Evolutionary conservation across 257 asterid species (phyloP), one percentile per base, ranked within the genome.

Genomic region (Plantago major): DNA sequence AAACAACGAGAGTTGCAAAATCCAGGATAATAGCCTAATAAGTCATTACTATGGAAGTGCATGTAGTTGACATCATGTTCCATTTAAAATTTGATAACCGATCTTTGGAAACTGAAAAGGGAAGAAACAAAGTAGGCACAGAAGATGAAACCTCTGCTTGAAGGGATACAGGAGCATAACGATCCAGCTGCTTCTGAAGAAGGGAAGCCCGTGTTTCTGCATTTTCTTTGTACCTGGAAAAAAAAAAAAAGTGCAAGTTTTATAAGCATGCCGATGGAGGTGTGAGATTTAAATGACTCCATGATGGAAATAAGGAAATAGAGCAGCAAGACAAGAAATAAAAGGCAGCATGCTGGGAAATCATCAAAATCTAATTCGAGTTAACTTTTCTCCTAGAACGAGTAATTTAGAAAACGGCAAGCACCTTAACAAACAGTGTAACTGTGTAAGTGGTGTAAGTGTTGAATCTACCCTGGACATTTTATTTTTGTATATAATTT

Each of bases 101-200:
- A 30, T 44, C 63, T 6, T 55, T 11, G 46, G 44, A 47, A 58
- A 76, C 70, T 46, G 55, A n/a, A 4, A 33, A 55, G 63, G 2
- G 15, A 45, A 56, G 11, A 16, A 52, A 18, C 28, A 6, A 44
- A 64, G 45, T 55, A 14, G 57, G 43, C 18, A 16, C 22, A 38
- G 48, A 64, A 44, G 67, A 64, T 28, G 43, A 65, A 75, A 93
- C 99, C 97, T 93, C 99, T 46, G 94, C 88, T 13, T 70, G 71
- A 51, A 89, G 94, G 59, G 95, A 81, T 70, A 90, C 73, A 70
- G 43, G 87, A 63, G 97, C 91, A 76, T 89, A 93, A 67, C 95
- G 96, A 48, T 77, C 76, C 49, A 87, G 85, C 87, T 84, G 83
- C 82, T 89, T 89, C 62, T 89, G 82, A 53, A 93, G 84, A 75